Evolutionary conservation across 345 rosid species (phyloP).

Genomic region (Salix arbutifolia): DNA sequence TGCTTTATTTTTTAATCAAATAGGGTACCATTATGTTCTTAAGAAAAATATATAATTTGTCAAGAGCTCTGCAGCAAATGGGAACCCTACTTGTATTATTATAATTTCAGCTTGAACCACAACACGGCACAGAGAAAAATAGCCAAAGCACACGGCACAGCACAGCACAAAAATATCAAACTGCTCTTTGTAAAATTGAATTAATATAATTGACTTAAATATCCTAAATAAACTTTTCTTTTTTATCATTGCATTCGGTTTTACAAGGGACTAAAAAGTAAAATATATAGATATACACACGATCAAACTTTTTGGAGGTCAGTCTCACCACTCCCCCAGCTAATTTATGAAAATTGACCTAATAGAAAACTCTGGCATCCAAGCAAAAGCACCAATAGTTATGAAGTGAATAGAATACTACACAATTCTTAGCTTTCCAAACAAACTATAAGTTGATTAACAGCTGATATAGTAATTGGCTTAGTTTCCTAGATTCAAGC

Average conservation of each 20-base stretch:
- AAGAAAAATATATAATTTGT: background rate
- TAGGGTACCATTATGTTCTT: background rate
- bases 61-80: background rate
- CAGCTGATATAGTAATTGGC: background rate
- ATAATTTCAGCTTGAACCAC: background rate
- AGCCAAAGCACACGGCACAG: too few species aligned
- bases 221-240: background rate
- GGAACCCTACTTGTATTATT: background rate
- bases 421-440: too few species aligned
- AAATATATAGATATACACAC: too few species aligned
- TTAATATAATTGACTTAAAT: too few species aligned
- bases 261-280: background rate
- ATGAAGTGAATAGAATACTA: too few species aligned
- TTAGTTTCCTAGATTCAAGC: background rate
- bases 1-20: too few species aligned
- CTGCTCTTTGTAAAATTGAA: background rate
- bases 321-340: background rate
- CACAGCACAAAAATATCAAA: background rate
- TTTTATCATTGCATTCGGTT: background rate
- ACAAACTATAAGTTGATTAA: too few species aligned
- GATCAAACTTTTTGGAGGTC: background rate
- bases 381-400: background rate
- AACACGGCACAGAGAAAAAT: too few species aligned
- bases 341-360: too few species aligned
- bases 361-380: background rate